phyloP scores from a whole-genome alignment of 441 rosid genomes.

The Bruguiera hainesii region DNA sequence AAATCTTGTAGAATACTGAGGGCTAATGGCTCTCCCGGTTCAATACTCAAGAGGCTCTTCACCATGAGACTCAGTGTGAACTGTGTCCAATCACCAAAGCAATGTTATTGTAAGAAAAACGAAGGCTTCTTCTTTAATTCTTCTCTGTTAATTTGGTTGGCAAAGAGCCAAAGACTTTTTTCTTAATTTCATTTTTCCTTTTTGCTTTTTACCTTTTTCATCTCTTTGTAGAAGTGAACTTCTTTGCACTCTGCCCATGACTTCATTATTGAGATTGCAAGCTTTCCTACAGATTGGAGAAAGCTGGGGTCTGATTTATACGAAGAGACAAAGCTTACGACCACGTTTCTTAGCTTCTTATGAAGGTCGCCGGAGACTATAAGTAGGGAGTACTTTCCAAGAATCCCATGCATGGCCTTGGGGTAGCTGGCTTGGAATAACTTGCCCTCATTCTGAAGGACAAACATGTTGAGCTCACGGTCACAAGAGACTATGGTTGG shows the following conservation, averaged over 20 bases:
- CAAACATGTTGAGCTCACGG: slow-evolving; percentile 63
- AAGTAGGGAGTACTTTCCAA: slow-evolving; percentile 58
- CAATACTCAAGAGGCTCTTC: slow-evolving; percentile 64
- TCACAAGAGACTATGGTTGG: slow-evolving; percentile 87
- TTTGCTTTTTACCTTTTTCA: slow-evolving; percentile 42
- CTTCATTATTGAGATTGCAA: slow-evolving; percentile 48
- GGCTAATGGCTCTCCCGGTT: slow-evolving; percentile 55
- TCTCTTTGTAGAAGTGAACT: slow-evolving; percentile 52
- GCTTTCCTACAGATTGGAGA: slow-evolving; percentile 41
- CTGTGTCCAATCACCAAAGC: slow-evolving; percentile 32
- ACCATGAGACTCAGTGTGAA: slow-evolving; percentile 61
- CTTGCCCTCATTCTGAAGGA: slow-evolving; percentile 82
- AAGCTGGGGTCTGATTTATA: slow-evolving; percentile 47
- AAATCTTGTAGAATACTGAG: slow-evolving; percentile 52
- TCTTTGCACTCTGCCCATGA: slow-evolving; percentile 53
- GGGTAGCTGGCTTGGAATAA: slow-evolving; percentile 68
- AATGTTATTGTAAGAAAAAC: background rate
- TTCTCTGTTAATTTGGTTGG: no score
- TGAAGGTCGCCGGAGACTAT: slow-evolving; percentile 59
- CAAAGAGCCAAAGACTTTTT: no score
- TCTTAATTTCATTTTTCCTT: background rate
- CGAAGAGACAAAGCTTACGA: slow-evolving; percentile 43
- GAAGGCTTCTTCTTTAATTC: no score
- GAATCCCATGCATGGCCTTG: slow-evolving; percentile 68
- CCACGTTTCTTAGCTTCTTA: slow-evolving; percentile 57